Evolutionary conservation across 192 early-diverging fungal species (phyloP).

Genomic region (Radiomyces spectabilis): DNA sequence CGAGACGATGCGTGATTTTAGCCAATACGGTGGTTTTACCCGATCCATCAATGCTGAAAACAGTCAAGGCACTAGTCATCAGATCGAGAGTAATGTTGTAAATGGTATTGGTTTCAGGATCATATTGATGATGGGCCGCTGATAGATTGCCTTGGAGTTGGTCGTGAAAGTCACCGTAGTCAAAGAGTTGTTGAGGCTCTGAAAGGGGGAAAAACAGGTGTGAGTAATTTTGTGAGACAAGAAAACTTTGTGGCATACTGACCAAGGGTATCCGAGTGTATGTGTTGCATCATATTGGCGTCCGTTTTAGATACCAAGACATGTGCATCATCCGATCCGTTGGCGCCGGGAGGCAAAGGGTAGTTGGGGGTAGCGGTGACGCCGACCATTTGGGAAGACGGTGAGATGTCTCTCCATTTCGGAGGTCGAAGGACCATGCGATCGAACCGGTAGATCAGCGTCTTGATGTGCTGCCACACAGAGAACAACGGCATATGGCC

Average conservation of each 20-base stretch:
- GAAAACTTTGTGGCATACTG: neutral
- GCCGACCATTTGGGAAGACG: neutral
- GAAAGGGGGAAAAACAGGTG: neutral
- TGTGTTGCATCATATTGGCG: constrained; percentile 23
- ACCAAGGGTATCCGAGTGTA: constrained; percentile 24
- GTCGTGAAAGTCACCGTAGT: neutral
- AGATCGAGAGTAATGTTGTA: constrained; percentile 10
- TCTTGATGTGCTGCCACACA: neutral
- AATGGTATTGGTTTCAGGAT: constrained; percentile 12
- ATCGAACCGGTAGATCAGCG: neutral
- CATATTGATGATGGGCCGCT: constrained; percentile 23
- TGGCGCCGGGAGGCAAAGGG: constrained; percentile 5
- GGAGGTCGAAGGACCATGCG: neutral
- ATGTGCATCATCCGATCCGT: neutral
- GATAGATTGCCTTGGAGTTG: constrained; percentile 2
- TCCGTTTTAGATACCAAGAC: constrained; percentile 28
- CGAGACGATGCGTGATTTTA: constrained; percentile 2
- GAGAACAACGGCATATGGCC: constrained; percentile 5
- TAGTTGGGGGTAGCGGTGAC: constrained; percentile 26
- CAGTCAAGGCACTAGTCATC: constrained; percentile 1
- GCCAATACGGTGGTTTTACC: constrained; percentile 12
- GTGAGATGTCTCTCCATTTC: neutral
- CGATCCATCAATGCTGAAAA: constrained; percentile 1
- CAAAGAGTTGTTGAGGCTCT: constrained; percentile 6
- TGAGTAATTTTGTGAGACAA: neutral